Conservation (phyloP, 768 basidiomycete species). For the Lactarius psammicola region DNA sequence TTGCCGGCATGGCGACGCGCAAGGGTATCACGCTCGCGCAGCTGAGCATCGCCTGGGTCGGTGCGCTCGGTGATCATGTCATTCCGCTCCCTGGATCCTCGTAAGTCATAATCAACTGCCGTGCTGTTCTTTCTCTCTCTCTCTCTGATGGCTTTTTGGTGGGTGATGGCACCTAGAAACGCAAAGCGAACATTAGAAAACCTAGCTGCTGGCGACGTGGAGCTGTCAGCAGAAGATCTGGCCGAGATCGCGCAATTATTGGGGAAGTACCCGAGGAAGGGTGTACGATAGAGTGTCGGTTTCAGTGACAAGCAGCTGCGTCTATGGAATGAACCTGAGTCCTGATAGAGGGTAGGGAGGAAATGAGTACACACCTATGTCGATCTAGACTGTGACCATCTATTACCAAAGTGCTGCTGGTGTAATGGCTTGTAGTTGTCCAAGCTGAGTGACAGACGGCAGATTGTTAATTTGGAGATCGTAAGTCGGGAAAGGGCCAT, state of each 20-base stretch:
- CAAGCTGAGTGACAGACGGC: conserved; percentile 8
- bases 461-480: conserved; percentile 4
- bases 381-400: neutral
- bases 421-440: conserved; percentile 4
- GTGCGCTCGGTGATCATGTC: conserved; percentile 38
- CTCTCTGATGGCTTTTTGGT: neutral
- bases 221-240: conserved; percentile 37
- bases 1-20: conserved; percentile 41
- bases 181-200: conserved; percentile 46
- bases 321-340: conserved; percentile 32
- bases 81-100: conserved; percentile 52
- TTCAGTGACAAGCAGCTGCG: conserved; percentile 26
- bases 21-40: conserved; percentile 44
- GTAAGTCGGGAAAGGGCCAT: conserved; percentile 10
- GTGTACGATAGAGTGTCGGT: conserved; percentile 39
- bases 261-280: conserved; percentile 39
- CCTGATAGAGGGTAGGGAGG: neutral
- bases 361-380: neutral
- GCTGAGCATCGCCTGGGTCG: conserved; percentile 43
- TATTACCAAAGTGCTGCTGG: neutral
- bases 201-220: conserved; percentile 40
- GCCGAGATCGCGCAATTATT: conserved; percentile 42
- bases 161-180: conserved; percentile 31
- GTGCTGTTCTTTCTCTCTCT: neutral
- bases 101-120: conserved; percentile 30